Evolutionary conservation across 352 stramenopile species (phyloP), one percentile per base, ranked within the genome.

Genomic region (Globisporangium nodosum): DNA sequence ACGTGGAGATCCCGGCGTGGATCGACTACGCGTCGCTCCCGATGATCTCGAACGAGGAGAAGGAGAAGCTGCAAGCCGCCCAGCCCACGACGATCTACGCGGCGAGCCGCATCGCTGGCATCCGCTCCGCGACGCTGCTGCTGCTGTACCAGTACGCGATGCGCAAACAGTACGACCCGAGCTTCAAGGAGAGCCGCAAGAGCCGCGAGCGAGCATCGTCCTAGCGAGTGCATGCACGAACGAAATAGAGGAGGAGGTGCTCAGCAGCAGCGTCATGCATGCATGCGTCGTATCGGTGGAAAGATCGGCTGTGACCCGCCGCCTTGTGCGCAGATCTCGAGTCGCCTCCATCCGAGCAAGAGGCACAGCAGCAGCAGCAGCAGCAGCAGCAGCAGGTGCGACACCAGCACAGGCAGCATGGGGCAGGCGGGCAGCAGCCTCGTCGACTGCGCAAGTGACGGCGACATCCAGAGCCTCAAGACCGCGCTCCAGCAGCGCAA

Each of bases 31-130:
- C 77, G 1, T 42, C 74, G 46, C 88, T 99, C 61, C 94, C 94
- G n/a, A 96, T 97, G 54, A 88, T 99, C 60, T 98, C 91, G 39
- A 97, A 92, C 61, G 96, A 99, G 71, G 96, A 99, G 61, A 78
- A 85, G 50, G 93, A 98, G 69, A 98, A 98, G 67, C 71, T 99
- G 43, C 69, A 82, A 49, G 69, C 54, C 46, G 77, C 91, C 40
- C 71, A 85, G 52, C 96, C 96, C 6, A 72, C 74, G 30, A 99
- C 94, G 20, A 98, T 99, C 79, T 84, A 97, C 57, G 95, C 97
- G 16, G 96, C 96, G 16, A 97, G 85, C 52, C 88, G 97, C 59
- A 98, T 99, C 56, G 94, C 90, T 42, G 96, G 96, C 39, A 74
- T 92, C 49, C 83, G 83, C 5, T 92, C 83, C 33, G 71, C 83